Base-by-base conservation (phyloP, 306 rosid species). In the Lathyrus tuberosus region DNA sequence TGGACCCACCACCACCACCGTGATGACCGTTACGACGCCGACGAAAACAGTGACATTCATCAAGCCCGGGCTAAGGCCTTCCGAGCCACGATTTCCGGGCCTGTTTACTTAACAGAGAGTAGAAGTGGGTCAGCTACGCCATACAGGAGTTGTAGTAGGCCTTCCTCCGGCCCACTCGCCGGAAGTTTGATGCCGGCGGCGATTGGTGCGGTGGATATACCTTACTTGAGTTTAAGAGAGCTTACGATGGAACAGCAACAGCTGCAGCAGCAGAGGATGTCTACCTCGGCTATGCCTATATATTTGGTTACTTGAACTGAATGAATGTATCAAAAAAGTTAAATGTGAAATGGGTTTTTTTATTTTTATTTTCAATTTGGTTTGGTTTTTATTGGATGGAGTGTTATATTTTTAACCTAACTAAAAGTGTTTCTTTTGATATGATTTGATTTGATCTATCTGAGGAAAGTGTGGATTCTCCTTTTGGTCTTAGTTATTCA, bases 201-300 rank as follows among this genome's bases (percentile, higher is more conserved):
- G 5, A 84, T 67, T 65, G 85, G 68, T 30, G 90, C 83, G 16
- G 38, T 85, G 46, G 86, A 84, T 8, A 70, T 86, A 0, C 99
- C 97, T 0, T 94, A 94, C 62, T 59, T 90, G 75, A 94, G 96
- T 53, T 96, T 94, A 0, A 80, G 99, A 42, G 95, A 94, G 44
- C 99, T 94, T 7, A 88, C 74, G 4, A 80, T 87, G 95, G 96
- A 94, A 69, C 97, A 88, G 22, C 78, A 73, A 24, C 65, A 61
- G 15, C 52, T 46, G 9, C 76, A 68, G 49, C 84, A 82, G 16
- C 96, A 80, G 54, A 87, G 91, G 81, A 56, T 76, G 73, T 88
- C 96, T 52, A 73, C 96, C 68, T 88, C 96, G 0, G 84, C 92
- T 67, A 72, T 84, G 95, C 97, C 97, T 16, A 78, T 94, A 43